Base-by-base conservation (phyloP, 495 filamentous ascomycete species). In the Chaetomium tenue region DNA sequence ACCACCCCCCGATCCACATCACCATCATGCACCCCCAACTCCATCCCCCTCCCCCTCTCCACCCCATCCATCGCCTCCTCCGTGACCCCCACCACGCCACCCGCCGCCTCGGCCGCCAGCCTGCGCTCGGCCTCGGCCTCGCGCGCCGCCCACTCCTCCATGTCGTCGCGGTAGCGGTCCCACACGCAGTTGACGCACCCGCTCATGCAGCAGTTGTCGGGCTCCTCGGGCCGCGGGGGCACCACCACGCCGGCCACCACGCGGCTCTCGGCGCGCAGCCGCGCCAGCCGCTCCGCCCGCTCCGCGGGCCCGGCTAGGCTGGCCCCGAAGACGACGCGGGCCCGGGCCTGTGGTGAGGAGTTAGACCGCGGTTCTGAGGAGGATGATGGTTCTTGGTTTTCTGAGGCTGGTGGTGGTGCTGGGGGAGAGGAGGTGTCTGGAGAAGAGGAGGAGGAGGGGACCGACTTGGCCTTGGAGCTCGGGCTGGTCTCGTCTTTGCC, bases 171-270 rank as follows among this genome's bases (percentile, higher is more conserved):
- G 76, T 88, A 96, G 50, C 83, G 80, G 74, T 97, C 93, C 93
- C 93, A 98, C 13, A 96, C 93, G 74, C 94, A 98, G 73, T 98
- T 93, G 33, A 97, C 93, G 74, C 94, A 98, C 30, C 94, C 94
- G 69, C 88, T 91, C 94, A 98, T 98, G 78, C 94, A 98, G 84
- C 94, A 98, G 76, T 98, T 97, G 74, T 97, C 94, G 16, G 94
- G 94, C 74, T 98, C 94, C 58, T 86, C 83, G 9, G 94, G 94
- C 16, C 84, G 81, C 20, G 92, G 92, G 13, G 92, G 93, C 5
- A 96, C 89, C 61, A 84, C 79, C 13, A 96, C 84, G 30, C 93
- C 93, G 15, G 91, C 91, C 66, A 96, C 77, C 18, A 85, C 80
- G 50, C 81, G 83, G 69, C 77, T 84, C 48, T 71, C 66, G 39